phyloP scores from a whole-genome alignment of 805 yeast genomes.

The Candida koratica region DNA sequence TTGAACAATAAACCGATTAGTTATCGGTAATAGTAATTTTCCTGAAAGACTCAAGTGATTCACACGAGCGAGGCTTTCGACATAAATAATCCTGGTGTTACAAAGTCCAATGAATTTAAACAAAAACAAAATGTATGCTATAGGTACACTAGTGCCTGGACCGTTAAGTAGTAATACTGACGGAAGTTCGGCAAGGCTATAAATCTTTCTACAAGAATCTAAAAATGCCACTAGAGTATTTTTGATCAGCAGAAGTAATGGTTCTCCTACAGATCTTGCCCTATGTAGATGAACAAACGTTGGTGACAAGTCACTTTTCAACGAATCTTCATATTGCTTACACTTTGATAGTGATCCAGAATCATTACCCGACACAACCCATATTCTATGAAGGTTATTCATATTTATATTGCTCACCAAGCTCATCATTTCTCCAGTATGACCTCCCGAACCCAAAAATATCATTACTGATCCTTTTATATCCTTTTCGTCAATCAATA shows the following conservation, averaged over 20 bases:
- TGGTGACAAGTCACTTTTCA: conserved; percentile 14
- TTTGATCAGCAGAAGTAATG: conserved; percentile 41
- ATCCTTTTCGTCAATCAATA: neutral
- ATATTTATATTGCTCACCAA: conserved; percentile 44
- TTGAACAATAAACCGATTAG: conserved; percentile 81
- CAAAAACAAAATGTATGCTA: conserved; percentile 54
- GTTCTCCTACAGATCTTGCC: conserved; percentile 62
- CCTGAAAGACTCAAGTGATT: conserved; percentile 74
- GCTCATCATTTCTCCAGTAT: conserved; percentile 92
- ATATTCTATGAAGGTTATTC: conserved; percentile 25
- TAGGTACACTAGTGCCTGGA: conserved; percentile 76
- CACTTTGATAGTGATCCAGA: conserved; percentile 43
- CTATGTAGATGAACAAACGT: conserved; percentile 40
- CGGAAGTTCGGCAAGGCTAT: conserved; percentile 31
- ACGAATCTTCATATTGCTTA: conserved; percentile 30
- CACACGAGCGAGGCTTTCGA: conserved; percentile 87
- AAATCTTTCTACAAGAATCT: conserved; percentile 25
- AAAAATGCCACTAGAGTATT: conserved; percentile 41
- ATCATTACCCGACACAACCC: conserved; percentile 51
- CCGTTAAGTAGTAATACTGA: conserved; percentile 61
- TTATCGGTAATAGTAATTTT: conserved; percentile 58
- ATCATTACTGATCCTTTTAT: conserved; percentile 41
- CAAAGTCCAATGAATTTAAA: conserved; percentile 46
- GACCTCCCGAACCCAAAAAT: conserved; percentile 94
- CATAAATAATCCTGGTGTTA: conserved; percentile 61